Evolutionary conservation across 2,329 filamentous ascomycete genomes (phyloP), one percentile per base, ranked within the genome.

Genomic region (Xylaria sp.): DNA sequence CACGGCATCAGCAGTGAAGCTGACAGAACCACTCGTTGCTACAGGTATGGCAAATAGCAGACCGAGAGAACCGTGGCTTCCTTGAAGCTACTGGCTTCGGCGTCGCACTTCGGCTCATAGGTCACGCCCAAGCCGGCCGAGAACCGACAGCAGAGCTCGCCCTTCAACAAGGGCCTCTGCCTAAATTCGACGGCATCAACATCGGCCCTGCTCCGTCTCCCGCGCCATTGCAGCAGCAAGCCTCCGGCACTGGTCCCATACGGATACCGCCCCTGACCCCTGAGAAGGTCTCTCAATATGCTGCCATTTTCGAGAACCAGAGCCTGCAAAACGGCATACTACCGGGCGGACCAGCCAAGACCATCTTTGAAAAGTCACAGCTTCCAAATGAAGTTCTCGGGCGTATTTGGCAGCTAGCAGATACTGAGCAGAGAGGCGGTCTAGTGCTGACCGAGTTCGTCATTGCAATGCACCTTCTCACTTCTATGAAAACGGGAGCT

Each of bases 41-140:
- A 62, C 78, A 97, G 91, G 98, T 99, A 84, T 99, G 95, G 95
- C 94, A 98, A 80, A 95, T 99, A 76, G 94, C 95, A 70, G 95
- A 99, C 80, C 93, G 87, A 69, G 94, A 98, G 81, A 99, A 99
- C 81, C 88, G 94, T 68, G 95, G 95, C 55, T 91, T 98, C 70
- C 83, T 99, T 69, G 97, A 94, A 35, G 93, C 93, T 19, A 87
- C 93, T 43, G 95, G 94, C 75, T 99, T 99, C 79, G 92, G 94
- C 64, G 87, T 97, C 75, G 95, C 96, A 61, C 80, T 99, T 75
- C 88, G 95, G 73, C 87, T 99, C 75, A 98, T 99, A 75, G 95
- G 93, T 63, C 95, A 98, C 80, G 94, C 93, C 68, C 95, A 99
- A 80, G 92, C 90, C 67, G 92, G 92, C 72, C 88, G 91, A 76